Conservation (phyloP, 805 yeast species). For the Kurtzmaniella fragi region DNA sequence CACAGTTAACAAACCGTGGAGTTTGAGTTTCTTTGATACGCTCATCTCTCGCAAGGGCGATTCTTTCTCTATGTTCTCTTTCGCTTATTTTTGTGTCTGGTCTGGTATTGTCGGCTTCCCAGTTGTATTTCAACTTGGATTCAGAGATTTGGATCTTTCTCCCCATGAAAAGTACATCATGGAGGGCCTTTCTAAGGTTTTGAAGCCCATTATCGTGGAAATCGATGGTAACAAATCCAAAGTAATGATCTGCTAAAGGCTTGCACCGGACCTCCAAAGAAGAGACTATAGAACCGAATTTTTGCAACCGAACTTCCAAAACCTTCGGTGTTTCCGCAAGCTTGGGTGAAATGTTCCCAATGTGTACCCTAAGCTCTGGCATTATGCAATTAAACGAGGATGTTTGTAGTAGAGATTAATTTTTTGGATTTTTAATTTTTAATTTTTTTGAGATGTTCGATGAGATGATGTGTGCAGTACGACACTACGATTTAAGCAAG, state of each 20-base stretch:
- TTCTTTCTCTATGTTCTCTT: constrained; percentile 23
- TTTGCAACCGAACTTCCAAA: constrained; percentile 51
- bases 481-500: too few relatives aligned
- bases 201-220: constrained; percentile 41
- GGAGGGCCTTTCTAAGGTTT: constrained; percentile 51
- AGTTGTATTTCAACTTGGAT: constrained; percentile 55
- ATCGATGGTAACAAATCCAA: constrained; percentile 64
- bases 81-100: constrained; percentile 29
- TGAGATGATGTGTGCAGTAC: background rate
- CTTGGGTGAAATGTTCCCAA: constrained; percentile 60
- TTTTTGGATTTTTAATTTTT: background rate
- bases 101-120: constrained; percentile 43
- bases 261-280: constrained; percentile 52
- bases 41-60: constrained; percentile 27
- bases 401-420: too few relatives aligned
- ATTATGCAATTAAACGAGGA: constrained; percentile 1
- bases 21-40: constrained; percentile 42
- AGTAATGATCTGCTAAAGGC: constrained; percentile 48
- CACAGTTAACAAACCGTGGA: constrained; percentile 14
- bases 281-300: constrained; percentile 52
- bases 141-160: constrained; percentile 52
- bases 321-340: constrained; percentile 43
- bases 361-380: constrained; percentile 41
- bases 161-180: constrained; percentile 77
- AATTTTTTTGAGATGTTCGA: background rate